Evolutionary conservation across 192 early-diverging fungal genomes (phyloP), one percentile per base, ranked within the genome.

Genomic region (Backusella sp.): DNA sequence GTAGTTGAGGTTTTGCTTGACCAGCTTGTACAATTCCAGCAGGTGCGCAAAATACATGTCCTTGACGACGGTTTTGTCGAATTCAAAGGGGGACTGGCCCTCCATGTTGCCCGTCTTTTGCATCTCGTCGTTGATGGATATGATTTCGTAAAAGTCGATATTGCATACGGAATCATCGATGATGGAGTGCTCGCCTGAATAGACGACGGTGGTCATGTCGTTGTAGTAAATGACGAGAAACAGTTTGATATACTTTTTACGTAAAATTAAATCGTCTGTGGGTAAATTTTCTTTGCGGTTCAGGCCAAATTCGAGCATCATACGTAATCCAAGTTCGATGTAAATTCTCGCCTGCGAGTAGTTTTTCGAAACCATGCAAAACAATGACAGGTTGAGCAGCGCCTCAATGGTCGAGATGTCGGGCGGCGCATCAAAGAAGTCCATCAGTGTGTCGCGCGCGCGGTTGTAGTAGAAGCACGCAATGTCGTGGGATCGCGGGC

Each of bases 211-310:
- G 1, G 23, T 68, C n/a, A 77, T 66, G 26, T 83, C 82, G 41
- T 78, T 77, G 41, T 80, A 83, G 62, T 77, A 83, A 7, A 83
- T 68, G 6, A 83, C 82, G 49, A 83, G 56, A 30, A 77, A 75
- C 1, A 77, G 36, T 39, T 76, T 74, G 7, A 80, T n/a, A 36
- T 77, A 77, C 9, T 80, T 76, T 71, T 77, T 77, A 21, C 78
- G 70, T 46, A 68, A 14, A 21, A 65, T 23, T 49, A 39, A 44
- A 28, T 82, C 68, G 15, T 76, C 77, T 26, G 65, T 75, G 19
- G 77, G 72, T 56, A 70, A 37, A 32, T 69, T 39, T 19, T 41
- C 68, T n/a, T 52, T 46, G 39, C 46, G 52, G 62, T 83, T 73
- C 12, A 83, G 73, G 28, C 82, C 79, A n/a, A 80, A 66, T 15